Evolutionary conservation across 2,329 filamentous ascomycete genomes (phyloP).

Genomic region (Parasarocladium wereldwijsianum): DNA sequence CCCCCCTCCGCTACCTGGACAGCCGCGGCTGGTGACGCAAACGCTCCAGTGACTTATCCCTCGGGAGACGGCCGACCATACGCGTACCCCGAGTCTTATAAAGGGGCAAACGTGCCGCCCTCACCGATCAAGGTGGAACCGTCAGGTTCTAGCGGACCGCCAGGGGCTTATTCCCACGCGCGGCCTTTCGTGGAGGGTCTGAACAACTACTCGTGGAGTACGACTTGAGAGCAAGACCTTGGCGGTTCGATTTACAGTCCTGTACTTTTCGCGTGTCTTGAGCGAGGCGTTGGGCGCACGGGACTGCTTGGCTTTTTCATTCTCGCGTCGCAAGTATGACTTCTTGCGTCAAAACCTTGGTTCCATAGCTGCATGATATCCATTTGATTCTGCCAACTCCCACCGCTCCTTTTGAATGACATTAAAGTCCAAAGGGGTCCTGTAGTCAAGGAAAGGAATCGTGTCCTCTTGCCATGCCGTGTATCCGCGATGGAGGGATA

Average conservation of each 20-base stretch:
- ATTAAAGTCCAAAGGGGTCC: too few relatives aligned
- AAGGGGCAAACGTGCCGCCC: conserved; percentile 16
- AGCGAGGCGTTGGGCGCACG: conserved; percentile 2
- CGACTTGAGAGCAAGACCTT: conserved; percentile 19
- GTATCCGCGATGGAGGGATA: too few relatives aligned
- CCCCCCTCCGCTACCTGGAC: conserved; percentile 36
- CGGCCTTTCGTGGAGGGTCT: conserved; percentile 30
- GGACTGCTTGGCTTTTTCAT: too few relatives aligned
- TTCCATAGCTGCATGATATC: not conserved
- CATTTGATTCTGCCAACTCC: too few relatives aligned
- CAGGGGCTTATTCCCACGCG: conserved; percentile 22
- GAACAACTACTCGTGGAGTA: conserved; percentile 44
- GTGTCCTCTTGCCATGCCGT: too few relatives aligned
- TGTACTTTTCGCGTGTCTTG: too few relatives aligned
- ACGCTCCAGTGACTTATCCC: conserved; percentile 28
- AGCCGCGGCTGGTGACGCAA: conserved; percentile 31
- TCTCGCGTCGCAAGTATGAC: too few relatives aligned
- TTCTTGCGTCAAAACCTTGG: too few relatives aligned
- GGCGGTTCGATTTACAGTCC: conserved; percentile 1
- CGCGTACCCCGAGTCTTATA: conserved; percentile 33
- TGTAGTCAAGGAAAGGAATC: too few relatives aligned
- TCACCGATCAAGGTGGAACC: conserved; percentile 6
- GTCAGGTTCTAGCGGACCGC: conserved; percentile 18
- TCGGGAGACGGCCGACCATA: conserved; percentile 32
- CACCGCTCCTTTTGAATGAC: too few relatives aligned